Conservation (phyloP, 1,284 basidiomycete species). For the Moesziomyces sp. region DNA sequence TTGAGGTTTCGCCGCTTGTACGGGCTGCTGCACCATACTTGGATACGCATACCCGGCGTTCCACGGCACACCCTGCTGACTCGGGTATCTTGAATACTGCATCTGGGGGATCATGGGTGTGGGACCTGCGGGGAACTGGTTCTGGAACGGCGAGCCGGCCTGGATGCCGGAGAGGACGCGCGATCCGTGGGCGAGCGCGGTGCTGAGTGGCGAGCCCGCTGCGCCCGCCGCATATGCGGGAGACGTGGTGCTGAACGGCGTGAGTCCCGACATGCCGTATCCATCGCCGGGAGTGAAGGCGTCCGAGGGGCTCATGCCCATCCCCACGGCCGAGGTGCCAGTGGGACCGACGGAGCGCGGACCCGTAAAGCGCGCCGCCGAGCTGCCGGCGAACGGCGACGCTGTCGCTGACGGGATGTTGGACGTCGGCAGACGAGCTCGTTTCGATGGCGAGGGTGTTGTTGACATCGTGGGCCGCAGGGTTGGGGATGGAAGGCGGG, state of each 20-base stretch:
- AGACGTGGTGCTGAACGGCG: constrained; percentile 34
- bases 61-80: too few species aligned
- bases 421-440: constrained; percentile 22
- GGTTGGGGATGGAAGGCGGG: background rate
- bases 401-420: constrained; percentile 17
- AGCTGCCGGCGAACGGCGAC: constrained; percentile 18
- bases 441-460: constrained; percentile 40
- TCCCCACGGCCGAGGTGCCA: constrained; percentile 9
- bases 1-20: background rate
- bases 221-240: constrained; percentile 24
- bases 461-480: constrained; percentile 11
- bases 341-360: constrained; percentile 29
- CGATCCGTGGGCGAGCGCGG: constrained; percentile 31
- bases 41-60: too few species aligned
- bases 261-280: constrained; percentile 13
- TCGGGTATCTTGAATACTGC: background rate
- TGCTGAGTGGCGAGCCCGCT: constrained; percentile 15
- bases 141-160: constrained; percentile 8
- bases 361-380: constrained; percentile 5
- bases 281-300: constrained; percentile 20
- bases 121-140: background rate
- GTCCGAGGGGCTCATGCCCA: constrained; percentile 33
- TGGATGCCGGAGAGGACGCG: constrained; percentile 28
- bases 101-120: constrained; percentile 10
- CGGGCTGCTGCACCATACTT: background rate